phyloP scores from a whole-genome alignment of 2,329 filamentous ascomycete species.

The Penicillium sp. region DNA sequence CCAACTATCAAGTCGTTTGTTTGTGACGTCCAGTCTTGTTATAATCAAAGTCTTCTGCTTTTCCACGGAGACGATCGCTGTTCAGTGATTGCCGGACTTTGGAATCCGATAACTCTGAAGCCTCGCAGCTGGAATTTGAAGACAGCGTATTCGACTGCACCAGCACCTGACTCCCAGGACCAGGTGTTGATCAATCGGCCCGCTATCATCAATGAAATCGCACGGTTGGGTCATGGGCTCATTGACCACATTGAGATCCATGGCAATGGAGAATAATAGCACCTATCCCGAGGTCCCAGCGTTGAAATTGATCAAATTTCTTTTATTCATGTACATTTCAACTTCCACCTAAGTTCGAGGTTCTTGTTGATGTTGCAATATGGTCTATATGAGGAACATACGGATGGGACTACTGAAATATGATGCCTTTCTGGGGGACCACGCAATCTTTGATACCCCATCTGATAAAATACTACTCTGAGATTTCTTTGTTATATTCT shows the following conservation, averaged over 20 bases:
- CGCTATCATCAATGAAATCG: constrained; percentile 48
- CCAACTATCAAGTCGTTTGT: constrained; percentile 66
- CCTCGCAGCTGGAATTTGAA: constrained; percentile 39
- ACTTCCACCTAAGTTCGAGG: neutral
- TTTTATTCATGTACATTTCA: constrained; percentile 26
- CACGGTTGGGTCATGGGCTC: constrained; percentile 59
- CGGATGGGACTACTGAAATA: too few relatives aligned
- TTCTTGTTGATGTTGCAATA: neutral
- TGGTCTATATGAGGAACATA: too few relatives aligned
- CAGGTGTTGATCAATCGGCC: constrained; percentile 39
- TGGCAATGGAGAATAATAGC: constrained; percentile 14
- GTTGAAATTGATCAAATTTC: constrained; percentile 7
- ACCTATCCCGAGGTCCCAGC: constrained; percentile 4
- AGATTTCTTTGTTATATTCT: too few relatives aligned
- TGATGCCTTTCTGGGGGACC: too few relatives aligned
- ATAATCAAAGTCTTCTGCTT: constrained; percentile 71
- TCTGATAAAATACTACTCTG: too few relatives aligned
- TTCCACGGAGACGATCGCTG: constrained; percentile 68
- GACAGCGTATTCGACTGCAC: constrained; percentile 39
- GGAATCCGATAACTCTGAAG: constrained; percentile 56
- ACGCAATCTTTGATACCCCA: too few relatives aligned
- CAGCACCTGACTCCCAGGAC: constrained; percentile 17
- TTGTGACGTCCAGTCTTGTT: constrained; percentile 66
- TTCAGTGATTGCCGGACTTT: constrained; percentile 63
- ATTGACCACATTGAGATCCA: constrained; percentile 66